Evolutionary conservation across 768 basidiomycete genomes (phyloP), one percentile per base, ranked within the genome.

Genomic region (Psilocybe cubensis): DNA sequence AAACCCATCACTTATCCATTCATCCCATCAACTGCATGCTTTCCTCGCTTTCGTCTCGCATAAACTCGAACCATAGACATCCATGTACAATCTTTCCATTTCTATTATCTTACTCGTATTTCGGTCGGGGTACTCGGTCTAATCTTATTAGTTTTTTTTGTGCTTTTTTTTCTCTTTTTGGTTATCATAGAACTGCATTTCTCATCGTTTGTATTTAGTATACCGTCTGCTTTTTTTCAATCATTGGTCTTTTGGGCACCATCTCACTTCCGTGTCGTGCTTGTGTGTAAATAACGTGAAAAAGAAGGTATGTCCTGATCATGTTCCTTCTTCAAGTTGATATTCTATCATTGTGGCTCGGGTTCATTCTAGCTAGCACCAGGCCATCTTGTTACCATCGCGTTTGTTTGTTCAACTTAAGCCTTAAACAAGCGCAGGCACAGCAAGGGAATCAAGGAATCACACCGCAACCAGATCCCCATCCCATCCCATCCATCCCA

Each of bases 51-150:
- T 62, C 52, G 52, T 52, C 44, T 63, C 49, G 63, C 65, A 66
- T 64, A 42, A n/a, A 49, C 41, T 50, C 57, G 27, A 50, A 41
- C 48, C 47, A 60, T 66, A 66, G 62, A 66, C 60, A 58, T 54
- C 54, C 58, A 56, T 66, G 62, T 65, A 63, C 47, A 59, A 52
- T 52, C 49, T 52, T 57, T 51, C 46, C 59, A 57, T 46, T 47
- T 47, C 45, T 25, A 17, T n/a, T 41, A 42, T 57, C 58, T 59
- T 58, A 63, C 64, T 63, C 57, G 52, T 65, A 62, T 59, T 61
- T 61, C 64, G 58, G 57, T 66, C 61, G 62, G 60, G 57, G 57
- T 63, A 56, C 58, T 63, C 64, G 64, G 65, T 66, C 60, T 66
- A 66, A 66, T 66, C 55, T 50, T 65, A 65, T 65, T 65, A 62